Evolutionary conservation across 352 stramenopile species (phyloP), one percentile per base, ranked within the genome.

Genomic region (Globisporangium cylindrosporum): DNA sequence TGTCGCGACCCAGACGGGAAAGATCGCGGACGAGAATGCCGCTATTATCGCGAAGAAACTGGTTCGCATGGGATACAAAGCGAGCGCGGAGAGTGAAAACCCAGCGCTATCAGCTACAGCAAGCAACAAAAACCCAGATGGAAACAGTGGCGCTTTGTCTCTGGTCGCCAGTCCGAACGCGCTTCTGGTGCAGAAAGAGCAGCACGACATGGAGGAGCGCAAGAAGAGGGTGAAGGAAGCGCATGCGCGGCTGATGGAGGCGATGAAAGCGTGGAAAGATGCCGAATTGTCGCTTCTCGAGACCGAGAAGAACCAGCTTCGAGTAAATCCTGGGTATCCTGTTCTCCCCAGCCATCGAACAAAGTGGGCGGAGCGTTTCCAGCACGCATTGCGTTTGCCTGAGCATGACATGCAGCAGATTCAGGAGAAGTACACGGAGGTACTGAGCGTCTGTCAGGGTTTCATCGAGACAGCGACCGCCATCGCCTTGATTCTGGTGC

Each of bases 391-490:
- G 48, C 69, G 48, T 1, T 61, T 88, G 0, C 62, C 69, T 2
- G 88, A 95, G 24, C 46, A 12, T 0, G 64, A 78, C 12, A 43
- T 68, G 4, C 53, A 78, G 9, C 73, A 90, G 60, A 76, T 90
- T 18, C 75, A 91, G 68, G 67, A 72, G 7, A 97, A 97, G 57
- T 97, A 97, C 72, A 85, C 80, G 2, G 88, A 98, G 67, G 72
- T 97, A 3, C 61, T 87, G 53, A 84, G 90, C 38, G 78, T 98
- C 20, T 96, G 86, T 51, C 82, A 97, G 41, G 92, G 97, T 68
- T 98, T 98, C 62, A 66, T 98, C 2, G 80, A 92, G 38, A 89
- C 80, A 6, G 86, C 88, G 10, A 83, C 61, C 18, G 71, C 88
- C 0, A 77, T 93, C 10, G 91, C 90, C 0, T 64, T 84, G 14